A percentile compares a stretch with the other conserved stretches of the same genome.
phyloP scores from a whole-genome alignment of 768 basidiomycete genomes.

The Rhodotorula graminis region DNA sequence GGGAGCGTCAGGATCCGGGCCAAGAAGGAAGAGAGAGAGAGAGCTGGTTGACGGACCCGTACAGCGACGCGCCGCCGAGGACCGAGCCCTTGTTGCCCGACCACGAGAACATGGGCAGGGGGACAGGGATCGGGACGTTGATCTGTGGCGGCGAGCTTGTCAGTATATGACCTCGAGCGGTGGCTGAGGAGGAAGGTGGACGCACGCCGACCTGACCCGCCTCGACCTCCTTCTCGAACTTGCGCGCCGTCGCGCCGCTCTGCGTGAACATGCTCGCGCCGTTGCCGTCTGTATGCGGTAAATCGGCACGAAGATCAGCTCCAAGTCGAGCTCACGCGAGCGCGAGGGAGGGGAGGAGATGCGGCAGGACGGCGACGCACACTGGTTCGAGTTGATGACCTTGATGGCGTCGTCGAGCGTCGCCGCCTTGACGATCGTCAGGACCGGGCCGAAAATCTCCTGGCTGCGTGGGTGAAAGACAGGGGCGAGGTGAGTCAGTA shows the following conservation, averaged over 20 bases:
- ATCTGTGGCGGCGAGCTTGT: neutral
- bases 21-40: too few relatives aligned
- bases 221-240: slow-evolving; percentile 81
- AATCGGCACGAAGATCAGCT: too few relatives aligned
- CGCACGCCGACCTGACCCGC: slow-evolving; percentile 61
- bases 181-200: neutral
- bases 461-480: slow-evolving; percentile 54
- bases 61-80: slow-evolving; percentile 61
- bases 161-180: too few relatives aligned
- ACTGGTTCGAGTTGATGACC: slow-evolving; percentile 81
- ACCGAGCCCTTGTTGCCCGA: slow-evolving; percentile 68
- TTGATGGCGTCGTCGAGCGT: slow-evolving; percentile 84
- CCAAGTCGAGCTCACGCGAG: neutral
- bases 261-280: slow-evolving; percentile 95
- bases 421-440: slow-evolving; percentile 70
- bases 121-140: slow-evolving; percentile 56
- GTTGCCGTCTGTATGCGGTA: slow-evolving; percentile 56
- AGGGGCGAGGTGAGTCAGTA: neutral
- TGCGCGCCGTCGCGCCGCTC: slow-evolving; percentile 87
- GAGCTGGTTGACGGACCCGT: slow-evolving; percentile 58
- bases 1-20: neutral
- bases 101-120: slow-evolving; percentile 88
- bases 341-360: too few relatives aligned
- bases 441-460: slow-evolving; percentile 91
- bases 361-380: slow-evolving; percentile 48